Evolutionary conservation across 176 grass and related monocot species (phyloP).

Genomic region (Ampelocalamus luodianensis): DNA sequence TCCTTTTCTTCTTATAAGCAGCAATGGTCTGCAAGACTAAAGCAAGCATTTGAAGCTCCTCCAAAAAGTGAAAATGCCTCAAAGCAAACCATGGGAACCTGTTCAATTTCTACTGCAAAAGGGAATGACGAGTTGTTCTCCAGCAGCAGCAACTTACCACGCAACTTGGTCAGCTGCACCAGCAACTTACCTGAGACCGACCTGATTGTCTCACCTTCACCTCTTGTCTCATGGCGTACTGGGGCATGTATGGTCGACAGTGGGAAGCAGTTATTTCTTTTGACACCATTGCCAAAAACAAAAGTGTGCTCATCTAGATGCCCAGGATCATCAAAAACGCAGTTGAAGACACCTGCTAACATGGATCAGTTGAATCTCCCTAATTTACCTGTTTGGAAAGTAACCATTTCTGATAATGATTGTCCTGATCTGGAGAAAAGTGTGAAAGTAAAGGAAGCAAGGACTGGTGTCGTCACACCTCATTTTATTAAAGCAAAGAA

Average conservation of each 20-base stretch:
- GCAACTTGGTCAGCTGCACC: slow-evolving; percentile 18
- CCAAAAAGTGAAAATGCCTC: slow-evolving; percentile 30
- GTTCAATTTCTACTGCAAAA: slow-evolving; percentile 42
- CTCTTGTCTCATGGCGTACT: slow-evolving; percentile 85
- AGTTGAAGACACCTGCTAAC: slow-evolving; percentile 33
- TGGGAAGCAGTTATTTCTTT: slow-evolving; percentile 80
- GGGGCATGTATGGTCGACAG: slow-evolving; percentile 68
- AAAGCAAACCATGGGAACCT: not conserved
- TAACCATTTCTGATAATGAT: slow-evolving; percentile 39
- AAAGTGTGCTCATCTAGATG: slow-evolving; percentile 51
- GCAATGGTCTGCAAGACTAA: slow-evolving; percentile 74
- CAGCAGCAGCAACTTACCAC: slow-evolving; percentile 33
- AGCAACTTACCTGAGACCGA: slow-evolving; percentile 49
- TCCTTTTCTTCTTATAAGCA: slow-evolving; percentile 43
- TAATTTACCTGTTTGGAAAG: slow-evolving; percentile 50
- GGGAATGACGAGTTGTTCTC: slow-evolving; percentile 16
- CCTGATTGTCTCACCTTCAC: slow-evolving; percentile 86
- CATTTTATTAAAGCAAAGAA: slow-evolving; percentile 38
- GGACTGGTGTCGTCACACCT: slow-evolving; percentile 12
- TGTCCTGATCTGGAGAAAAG: slow-evolving; percentile 27
- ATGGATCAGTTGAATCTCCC: slow-evolving; percentile 32
- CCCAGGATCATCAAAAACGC: slow-evolving; percentile 46
- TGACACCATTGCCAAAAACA: slow-evolving; percentile 72
- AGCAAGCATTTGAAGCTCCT: slow-evolving; percentile 58
- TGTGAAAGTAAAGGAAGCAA: slow-evolving; percentile 41